Evolutionary conservation across 2,329 filamentous ascomycete species (phyloP).

Genomic region (Talaromyces sp.): DNA sequence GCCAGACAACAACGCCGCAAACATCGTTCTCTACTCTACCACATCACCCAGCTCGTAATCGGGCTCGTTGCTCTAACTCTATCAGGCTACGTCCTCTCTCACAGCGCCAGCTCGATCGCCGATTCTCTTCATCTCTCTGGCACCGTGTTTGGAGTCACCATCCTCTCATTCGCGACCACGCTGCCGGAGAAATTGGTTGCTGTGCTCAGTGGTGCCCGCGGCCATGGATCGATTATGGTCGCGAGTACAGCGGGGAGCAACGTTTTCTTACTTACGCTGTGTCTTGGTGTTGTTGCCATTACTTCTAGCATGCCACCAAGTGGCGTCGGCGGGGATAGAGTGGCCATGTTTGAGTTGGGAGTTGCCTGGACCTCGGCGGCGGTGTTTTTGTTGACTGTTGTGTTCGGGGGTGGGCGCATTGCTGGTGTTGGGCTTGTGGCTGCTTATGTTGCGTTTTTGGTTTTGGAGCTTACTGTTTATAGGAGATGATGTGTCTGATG

Average conservation of each 20-base stretch:
- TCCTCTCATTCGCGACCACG: conserved; percentile 53
- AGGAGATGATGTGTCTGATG: neutral
- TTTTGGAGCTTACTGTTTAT: conserved; percentile 32
- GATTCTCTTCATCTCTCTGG: conserved; percentile 44
- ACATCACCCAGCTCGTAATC: conserved; percentile 43
- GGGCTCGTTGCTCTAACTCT: conserved; percentile 46
- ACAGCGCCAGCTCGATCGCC: conserved; percentile 42
- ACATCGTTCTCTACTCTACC: conserved; percentile 30
- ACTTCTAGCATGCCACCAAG: conserved; percentile 1
- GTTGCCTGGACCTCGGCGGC: conserved; percentile 14
- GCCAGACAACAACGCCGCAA: conserved; percentile 16
- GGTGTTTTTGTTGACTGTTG: conserved; percentile 8
- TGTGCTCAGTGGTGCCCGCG: conserved; percentile 47
- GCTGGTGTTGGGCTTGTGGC: conserved; percentile 29
- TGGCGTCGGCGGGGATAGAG: conserved; percentile 18
- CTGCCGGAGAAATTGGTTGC: conserved; percentile 55
- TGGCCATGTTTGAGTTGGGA: conserved; percentile 26
- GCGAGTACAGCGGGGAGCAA: conserved; percentile 55
- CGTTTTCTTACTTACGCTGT: conserved; percentile 54
- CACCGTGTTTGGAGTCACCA: conserved; percentile 47
- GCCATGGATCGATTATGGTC: conserved; percentile 50
- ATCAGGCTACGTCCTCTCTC: conserved; percentile 50
- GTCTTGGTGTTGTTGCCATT: conserved; percentile 36
- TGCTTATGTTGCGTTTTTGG: conserved; percentile 34
- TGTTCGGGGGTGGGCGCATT: conserved; percentile 19